Conservation (phyloP, 108 stramenopile species). For the Cyclotella cryptica region DNA sequence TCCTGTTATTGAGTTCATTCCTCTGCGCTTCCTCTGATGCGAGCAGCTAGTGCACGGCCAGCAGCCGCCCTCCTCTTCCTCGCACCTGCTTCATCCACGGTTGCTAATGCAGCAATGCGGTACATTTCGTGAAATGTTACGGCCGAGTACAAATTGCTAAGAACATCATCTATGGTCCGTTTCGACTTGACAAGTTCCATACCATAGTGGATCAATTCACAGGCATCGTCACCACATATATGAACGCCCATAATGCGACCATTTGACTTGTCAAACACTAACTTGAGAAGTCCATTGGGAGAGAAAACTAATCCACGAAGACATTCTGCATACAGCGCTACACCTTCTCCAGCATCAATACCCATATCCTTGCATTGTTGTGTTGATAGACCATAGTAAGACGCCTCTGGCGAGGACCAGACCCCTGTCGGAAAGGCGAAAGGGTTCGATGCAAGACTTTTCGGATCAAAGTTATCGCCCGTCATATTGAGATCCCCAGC, state of each 20-base stretch:
- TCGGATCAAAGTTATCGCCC: conserved; percentile 74
- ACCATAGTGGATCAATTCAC: conserved; percentile 87
- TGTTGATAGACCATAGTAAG: conserved; percentile 72
- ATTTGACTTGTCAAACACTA: conserved; percentile 77
- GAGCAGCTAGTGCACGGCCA: conserved; percentile 69
- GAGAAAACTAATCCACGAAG: conserved; percentile 81
- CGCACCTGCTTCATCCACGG: conserved; percentile 53
- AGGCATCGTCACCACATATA: conserved; percentile 87
- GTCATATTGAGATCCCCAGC: conserved; percentile 49
- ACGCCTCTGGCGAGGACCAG: conserved; percentile 83
- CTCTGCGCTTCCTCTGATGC: conserved; percentile 39
- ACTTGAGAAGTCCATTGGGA: conserved; percentile 83
- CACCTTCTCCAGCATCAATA: conserved; percentile 75
- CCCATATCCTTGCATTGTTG: conserved; percentile 76
- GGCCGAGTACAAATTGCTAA: conserved; percentile 68
- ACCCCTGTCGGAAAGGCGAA: conserved; percentile 89
- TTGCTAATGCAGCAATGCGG: conserved; percentile 67
- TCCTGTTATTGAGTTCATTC: neutral
- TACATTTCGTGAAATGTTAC: conserved; percentile 91
- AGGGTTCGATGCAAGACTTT: conserved; percentile 77
- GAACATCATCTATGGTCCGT: conserved; percentile 69
- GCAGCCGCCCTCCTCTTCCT: conserved; percentile 67
- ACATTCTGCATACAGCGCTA: conserved; percentile 85
- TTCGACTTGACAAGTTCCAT: conserved; percentile 83
- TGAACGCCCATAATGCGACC: conserved; percentile 83